A percentile compares a stretch with the other conserved stretches of the same genome.
phyloP scores from a whole-genome alignment of 345 rosid genomes.

The Erysimum cheiranthoides region DNA sequence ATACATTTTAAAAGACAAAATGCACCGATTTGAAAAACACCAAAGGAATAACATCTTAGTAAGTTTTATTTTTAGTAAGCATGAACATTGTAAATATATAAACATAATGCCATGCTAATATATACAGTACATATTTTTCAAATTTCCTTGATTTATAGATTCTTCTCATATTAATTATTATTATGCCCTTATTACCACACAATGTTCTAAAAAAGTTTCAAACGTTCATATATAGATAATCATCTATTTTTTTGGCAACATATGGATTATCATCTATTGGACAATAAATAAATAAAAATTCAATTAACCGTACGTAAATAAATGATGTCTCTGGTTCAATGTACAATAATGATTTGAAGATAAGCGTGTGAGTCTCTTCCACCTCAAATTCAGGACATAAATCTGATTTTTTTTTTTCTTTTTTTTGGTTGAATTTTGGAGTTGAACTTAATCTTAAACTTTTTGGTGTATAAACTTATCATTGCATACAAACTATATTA shows the following conservation, averaged over 20 bases:
- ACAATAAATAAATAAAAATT: background rate
- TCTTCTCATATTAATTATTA: background rate
- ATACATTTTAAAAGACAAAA: constrained; percentile 4
- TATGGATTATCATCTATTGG: background rate
- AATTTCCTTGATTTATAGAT: background rate
- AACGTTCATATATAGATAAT: constrained; percentile 1
- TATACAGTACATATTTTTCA: background rate
- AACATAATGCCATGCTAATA: constrained; percentile 16
- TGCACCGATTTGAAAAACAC: constrained; percentile 15
- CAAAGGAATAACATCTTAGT: background rate
- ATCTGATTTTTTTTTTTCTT: background rate
- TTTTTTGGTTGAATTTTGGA: constrained; percentile 15
- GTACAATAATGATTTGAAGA: constrained; percentile 27
- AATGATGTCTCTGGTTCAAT: constrained; percentile 38
- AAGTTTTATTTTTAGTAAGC: background rate
- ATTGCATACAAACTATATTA: constrained; percentile 6
- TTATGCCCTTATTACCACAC: background rate
- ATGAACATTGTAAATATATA: background rate
- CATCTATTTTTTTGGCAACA: background rate
- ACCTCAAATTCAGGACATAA: constrained; percentile 40
- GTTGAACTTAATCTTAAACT: background rate
- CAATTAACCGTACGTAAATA: constrained; percentile 27
- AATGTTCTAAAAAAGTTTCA: background rate
- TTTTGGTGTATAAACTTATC: background rate
- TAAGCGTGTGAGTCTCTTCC: constrained; percentile 44